Base-by-base conservation (phyloP, 768 basidiomycete species). In the Crassisporium funariophilum region DNA sequence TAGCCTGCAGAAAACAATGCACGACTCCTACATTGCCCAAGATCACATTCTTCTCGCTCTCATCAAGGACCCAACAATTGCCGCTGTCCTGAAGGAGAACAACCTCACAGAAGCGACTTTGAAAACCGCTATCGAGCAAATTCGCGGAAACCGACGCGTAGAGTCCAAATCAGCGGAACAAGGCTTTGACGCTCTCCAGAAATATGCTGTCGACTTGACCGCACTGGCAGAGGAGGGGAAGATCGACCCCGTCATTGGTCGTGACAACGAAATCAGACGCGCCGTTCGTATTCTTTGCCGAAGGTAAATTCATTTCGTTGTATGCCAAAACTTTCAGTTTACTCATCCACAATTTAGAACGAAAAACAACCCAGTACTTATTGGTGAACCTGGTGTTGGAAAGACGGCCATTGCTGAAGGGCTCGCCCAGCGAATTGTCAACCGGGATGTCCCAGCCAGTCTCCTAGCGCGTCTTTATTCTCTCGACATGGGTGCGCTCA, bases 381-480 rank as follows among this genome's bases (percentile, higher is more conserved):
- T 98, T 56, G 95, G 94, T 51, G 92, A 91, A 68, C 90, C 89
- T 37, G 89, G 95, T 65, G 93, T 95, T 17, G 95, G 95, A 4
- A 99, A 99, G 71, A 97, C 95, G 0, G 83, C 92, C 17, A 90
- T 98, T 43, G 92, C 86, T 5, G 95, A 99, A 74, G 94, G 93
- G 31, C 83, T 99, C 5, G 95, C 95, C 0, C 95, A 95, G 62
- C 84, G 95, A 36, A 95, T 98, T 50, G 83, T 97, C 57, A 92
- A 94, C 56, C 84, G 93, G 39, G 95, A 98, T 67, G 91, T 94
- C 5, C 92, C 92, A 16, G 76, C 78, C 17, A 78, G 75, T 56
- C 69, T 95, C 21, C 75, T 92, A 39, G 79, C 81, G 3, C 81
- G 88, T 7, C 74, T 95, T 10, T 93, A 80, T 64, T 86, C 91